These are phyloP conservation scores for Cutaneotrichosporon cutaneum DNA, from an alignment of 1,284 basidiomycete species.

Conservation along the genomic window DNA sequence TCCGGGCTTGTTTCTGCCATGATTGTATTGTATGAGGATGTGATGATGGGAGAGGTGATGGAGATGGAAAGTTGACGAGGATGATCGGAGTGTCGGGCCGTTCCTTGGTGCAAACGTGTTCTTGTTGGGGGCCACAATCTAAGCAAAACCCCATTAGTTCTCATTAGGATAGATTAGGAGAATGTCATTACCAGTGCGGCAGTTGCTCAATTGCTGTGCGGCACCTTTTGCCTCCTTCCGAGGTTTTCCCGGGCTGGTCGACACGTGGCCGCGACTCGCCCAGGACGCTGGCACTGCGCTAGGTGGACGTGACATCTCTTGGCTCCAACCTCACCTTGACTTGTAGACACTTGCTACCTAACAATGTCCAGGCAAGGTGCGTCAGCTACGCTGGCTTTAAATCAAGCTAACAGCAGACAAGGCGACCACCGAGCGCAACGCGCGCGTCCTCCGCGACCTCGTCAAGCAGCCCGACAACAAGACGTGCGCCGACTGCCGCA, in stretches of 20 bases:
- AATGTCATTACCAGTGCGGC: neutral
- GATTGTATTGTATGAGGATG: neutral
- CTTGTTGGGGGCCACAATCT: neutral
- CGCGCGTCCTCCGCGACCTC: constrained; percentile 74
- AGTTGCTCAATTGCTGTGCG: neutral
- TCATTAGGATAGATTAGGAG: neutral
- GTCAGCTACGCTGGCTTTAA: neutral
- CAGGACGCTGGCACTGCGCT: too few relatives aligned
- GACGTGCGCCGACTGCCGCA: constrained; percentile 88
- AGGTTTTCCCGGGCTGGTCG: neutral
- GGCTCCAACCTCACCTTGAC: neutral
- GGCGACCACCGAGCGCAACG: constrained; percentile 73
- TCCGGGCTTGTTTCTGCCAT: constrained; percentile 13
- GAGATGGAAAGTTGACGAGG: neutral
- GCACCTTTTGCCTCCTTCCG: neutral
- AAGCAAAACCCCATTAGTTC: too few relatives aligned
- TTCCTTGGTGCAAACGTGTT: neutral
- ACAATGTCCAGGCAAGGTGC: constrained; percentile 43
- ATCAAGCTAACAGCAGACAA: constrained; percentile 60
- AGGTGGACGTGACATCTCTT: too few relatives aligned
- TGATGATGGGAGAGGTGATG: neutral
- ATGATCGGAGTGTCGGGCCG: constrained; percentile 1
- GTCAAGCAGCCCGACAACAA: constrained; percentile 90
- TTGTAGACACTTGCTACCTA: neutral
- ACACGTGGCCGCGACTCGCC: constrained; percentile 1